Conservation (phyloP, 169 alveolate genomes). For the Plasmodium blacklocki region DNA sequence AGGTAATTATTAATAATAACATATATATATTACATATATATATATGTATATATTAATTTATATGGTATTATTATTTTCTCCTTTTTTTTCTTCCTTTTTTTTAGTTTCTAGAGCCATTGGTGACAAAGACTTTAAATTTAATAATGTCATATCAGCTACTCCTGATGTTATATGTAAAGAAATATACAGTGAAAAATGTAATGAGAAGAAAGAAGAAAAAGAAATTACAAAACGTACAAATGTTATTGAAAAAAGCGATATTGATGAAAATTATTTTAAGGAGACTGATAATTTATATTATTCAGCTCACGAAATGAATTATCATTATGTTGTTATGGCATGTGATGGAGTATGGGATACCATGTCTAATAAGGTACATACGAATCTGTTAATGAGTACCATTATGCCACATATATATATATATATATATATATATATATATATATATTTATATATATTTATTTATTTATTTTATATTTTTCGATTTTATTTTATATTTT, state of each 20-base stretch:
- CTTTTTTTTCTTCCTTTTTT: background rate
- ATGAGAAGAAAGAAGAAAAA: background rate
- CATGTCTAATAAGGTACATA: slow-evolving; percentile 45
- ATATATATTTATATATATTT: background rate
- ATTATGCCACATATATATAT: background rate
- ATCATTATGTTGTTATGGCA: slow-evolving; percentile 72
- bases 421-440: background rate
- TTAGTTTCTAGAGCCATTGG: slow-evolving; percentile 76
- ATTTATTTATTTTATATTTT: background rate
- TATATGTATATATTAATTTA: no score
- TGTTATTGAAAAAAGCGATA: background rate
- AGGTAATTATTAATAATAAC: slow-evolving; percentile 12
- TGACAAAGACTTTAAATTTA: slow-evolving; percentile 62
- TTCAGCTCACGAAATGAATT: slow-evolving; percentile 56
- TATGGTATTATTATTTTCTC: background rate
- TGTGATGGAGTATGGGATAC: slow-evolving; percentile 78
- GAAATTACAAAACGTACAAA: slow-evolving; percentile 16
- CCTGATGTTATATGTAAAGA: slow-evolving; percentile 72
- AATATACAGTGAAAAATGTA: slow-evolving; percentile 8
- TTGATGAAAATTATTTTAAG: slow-evolving; percentile 38
- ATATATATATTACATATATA: background rate
- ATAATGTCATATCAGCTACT: slow-evolving; percentile 55
- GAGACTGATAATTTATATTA: slow-evolving; percentile 37
- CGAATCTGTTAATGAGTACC: background rate
- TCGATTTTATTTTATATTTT: background rate